Evolutionary conservation across 768 basidiomycete species (phyloP).

Genomic region (Lyophyllum decastes): DNA sequence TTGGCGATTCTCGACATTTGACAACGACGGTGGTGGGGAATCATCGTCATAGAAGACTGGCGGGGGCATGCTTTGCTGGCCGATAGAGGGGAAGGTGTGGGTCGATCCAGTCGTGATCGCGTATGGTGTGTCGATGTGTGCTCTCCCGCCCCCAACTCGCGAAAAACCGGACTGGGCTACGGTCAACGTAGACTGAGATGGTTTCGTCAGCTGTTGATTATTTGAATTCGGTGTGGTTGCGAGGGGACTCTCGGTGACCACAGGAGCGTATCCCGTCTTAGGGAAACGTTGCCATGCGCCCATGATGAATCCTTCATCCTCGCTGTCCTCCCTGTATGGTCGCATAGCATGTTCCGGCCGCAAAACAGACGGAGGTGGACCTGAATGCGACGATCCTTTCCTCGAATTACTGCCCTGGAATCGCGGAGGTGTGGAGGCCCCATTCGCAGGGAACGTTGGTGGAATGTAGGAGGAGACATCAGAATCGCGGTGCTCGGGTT

Average conservation of each 20-base stretch:
- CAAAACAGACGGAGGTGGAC: slow-evolving; percentile 69
- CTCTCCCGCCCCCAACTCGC: slow-evolving; percentile 83
- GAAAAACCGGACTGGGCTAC: slow-evolving; percentile 67
- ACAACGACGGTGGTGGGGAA: slow-evolving; percentile 53
- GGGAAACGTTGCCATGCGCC: slow-evolving; percentile 88
- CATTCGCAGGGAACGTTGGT: slow-evolving; percentile 34
- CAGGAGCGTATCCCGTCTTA: slow-evolving; percentile 47
- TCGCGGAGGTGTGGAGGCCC: slow-evolving; percentile 33
- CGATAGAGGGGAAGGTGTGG: slow-evolving; percentile 67
- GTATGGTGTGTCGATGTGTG: slow-evolving; percentile 85
- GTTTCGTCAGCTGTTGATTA: slow-evolving; percentile 14
- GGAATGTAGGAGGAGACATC: slow-evolving; percentile 56
- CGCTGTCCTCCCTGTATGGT: slow-evolving; percentile 78
- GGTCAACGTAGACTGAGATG: slow-evolving; percentile 20
- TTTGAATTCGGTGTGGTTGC: slow-evolving; percentile 9
- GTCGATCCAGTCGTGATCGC: slow-evolving; percentile 67
- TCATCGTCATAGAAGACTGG: slow-evolving; percentile 32
- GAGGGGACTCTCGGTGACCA: slow-evolving; percentile 37
- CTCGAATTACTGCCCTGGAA: slow-evolving; percentile 39
- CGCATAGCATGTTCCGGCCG: slow-evolving; percentile 78
- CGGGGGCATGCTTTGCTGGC: slow-evolving; percentile 37
- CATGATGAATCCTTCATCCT: slow-evolving; percentile 90
- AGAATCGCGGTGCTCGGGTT: slow-evolving; percentile 31
- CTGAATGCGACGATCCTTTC: slow-evolving; percentile 55
- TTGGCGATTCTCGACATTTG: slow-evolving; percentile 44